Evolutionary conservation across 768 basidiomycete species (phyloP).

Genomic region (Auriscalpium vulgare): DNA sequence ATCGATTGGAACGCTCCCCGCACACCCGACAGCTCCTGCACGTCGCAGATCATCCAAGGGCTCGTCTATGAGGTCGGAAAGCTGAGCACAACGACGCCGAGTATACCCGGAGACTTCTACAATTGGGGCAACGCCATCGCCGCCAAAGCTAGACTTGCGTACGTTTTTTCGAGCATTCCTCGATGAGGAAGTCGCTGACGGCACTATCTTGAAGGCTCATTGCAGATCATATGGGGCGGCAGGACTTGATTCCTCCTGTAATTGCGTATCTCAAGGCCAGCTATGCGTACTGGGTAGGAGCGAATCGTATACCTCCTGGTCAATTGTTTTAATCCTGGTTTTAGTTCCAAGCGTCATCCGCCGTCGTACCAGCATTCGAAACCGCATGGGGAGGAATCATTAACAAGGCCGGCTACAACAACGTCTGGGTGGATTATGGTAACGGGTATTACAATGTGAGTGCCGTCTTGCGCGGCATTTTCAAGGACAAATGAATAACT

Average conservation of each 20-base stretch:
- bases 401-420: slow-evolving; percentile 23
- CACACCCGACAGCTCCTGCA: slow-evolving; percentile 25
- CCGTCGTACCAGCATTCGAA: slow-evolving; percentile 25
- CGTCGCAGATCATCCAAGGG: slow-evolving; percentile 21
- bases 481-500: too few relatives aligned
- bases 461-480: background rate
- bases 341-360: slow-evolving; percentile 16
- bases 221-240: slow-evolving; percentile 26
- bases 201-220: slow-evolving; percentile 12
- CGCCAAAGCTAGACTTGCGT: slow-evolving; percentile 24
- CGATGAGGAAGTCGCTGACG: background rate
- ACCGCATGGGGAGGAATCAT: slow-evolving; percentile 30
- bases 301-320: too few relatives aligned
- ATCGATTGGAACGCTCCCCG: slow-evolving; percentile 28
- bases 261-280: slow-evolving; percentile 19
- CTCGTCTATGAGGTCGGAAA: slow-evolving; percentile 8
- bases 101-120: slow-evolving; percentile 23
- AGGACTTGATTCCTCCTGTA: slow-evolving; percentile 24
- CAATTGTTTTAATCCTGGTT: background rate
- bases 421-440: slow-evolving; percentile 26
- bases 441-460: slow-evolving; percentile 28
- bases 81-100: background rate
- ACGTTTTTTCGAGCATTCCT: slow-evolving; percentile 2
- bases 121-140: slow-evolving; percentile 25
- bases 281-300: slow-evolving; percentile 19